phyloP scores from a whole-genome alignment of 345 rosid genomes.

The Laguncularia racemosa region DNA sequence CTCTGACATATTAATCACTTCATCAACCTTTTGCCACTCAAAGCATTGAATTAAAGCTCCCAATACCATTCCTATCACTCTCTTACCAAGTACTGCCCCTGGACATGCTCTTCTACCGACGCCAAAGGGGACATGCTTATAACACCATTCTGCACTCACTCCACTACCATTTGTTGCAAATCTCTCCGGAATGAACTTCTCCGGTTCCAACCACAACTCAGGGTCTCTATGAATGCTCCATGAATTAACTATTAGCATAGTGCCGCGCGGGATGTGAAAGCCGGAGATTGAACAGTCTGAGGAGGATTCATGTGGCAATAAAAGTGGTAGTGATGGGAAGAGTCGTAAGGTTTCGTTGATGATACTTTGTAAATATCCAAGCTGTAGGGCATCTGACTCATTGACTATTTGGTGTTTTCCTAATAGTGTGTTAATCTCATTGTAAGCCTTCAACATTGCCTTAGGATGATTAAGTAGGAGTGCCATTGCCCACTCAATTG shows the following conservation, averaged over 20 bases:
- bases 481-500: conserved; percentile 6
- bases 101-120: conserved; percentile 17
- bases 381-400: conserved; percentile 6
- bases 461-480: conserved; percentile 11
- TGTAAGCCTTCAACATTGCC: conserved; percentile 3
- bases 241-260: conserved; percentile 21
- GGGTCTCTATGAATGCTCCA: conserved; percentile 25
- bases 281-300: conserved; percentile 15
- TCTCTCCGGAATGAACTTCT: conserved; percentile 10
- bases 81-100: conserved; percentile 12
- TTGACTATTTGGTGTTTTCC: conserved; percentile 8
- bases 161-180: not conserved
- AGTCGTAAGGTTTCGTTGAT: conserved; percentile 17
- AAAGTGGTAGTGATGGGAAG: conserved; percentile 1
- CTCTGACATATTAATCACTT: not conserved
- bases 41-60: conserved; percentile 14
- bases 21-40: conserved; percentile 11
- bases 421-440: conserved; percentile 4
- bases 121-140: conserved; percentile 15
- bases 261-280: conserved; percentile 19
- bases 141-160: not conserved
- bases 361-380: not conserved
- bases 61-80: conserved; percentile 7
- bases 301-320: conserved; percentile 10
- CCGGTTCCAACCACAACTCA: conserved; percentile 12